Conservation (phyloP, 2,329 filamentous ascomycete species). For the Penicillium psychrosexuale region DNA sequence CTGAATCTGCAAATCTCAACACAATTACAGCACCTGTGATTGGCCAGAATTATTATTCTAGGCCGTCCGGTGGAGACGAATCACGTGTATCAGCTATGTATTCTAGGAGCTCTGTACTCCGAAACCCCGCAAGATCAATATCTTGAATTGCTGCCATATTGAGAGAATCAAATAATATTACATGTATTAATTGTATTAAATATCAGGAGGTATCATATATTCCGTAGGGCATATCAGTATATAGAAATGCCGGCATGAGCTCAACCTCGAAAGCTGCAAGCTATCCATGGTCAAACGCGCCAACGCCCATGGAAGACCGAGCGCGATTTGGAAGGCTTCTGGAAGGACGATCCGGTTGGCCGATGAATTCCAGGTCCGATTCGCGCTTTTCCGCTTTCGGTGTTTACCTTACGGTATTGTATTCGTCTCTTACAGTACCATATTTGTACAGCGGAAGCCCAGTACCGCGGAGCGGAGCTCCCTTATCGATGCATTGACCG, state of each 20-base stretch:
- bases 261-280: slow-evolving; percentile 2
- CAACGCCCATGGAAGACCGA: slow-evolving; percentile 6
- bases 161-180: background rate
- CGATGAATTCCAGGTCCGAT: slow-evolving; percentile 5
- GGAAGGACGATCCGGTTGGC: slow-evolving; percentile 22
- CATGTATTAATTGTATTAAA: background rate
- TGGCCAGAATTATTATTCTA: slow-evolving; percentile 1
- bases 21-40: background rate
- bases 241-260: slow-evolving; percentile 6
- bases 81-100: slow-evolving; percentile 1
- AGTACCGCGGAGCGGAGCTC: slow-evolving; percentile 1
- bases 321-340: slow-evolving; percentile 22
- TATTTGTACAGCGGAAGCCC: background rate
- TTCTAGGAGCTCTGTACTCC: slow-evolving; percentile 8
- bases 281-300: slow-evolving; percentile 16
- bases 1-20: background rate
- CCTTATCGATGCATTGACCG: background rate
- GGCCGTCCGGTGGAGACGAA: background rate
- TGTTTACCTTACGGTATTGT: background rate
- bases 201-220: background rate
- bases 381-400: slow-evolving; percentile 4
- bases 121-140: slow-evolving; percentile 8
- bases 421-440: background rate
- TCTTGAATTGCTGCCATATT: background rate
- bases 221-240: background rate